A percentile compares a stretch with the other conserved stretches of the same genome.
Conservation (phyloP, 108 stramenopile species). For the Conticribra weissflogii region DNA sequence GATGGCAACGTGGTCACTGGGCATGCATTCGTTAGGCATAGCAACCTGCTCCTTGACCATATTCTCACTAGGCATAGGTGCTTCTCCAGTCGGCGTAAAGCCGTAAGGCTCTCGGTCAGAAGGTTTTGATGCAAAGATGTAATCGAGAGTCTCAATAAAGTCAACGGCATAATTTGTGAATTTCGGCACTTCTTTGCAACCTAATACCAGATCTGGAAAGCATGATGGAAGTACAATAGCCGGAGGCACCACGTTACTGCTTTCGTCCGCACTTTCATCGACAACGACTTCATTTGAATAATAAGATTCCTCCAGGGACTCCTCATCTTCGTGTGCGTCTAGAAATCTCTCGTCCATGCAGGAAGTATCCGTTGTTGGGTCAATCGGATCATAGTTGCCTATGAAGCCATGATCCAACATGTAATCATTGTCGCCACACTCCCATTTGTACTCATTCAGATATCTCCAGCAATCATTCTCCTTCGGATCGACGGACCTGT, state of each 20-base stretch:
- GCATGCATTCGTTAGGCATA: slow-evolving; percentile 67
- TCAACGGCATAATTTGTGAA: slow-evolving; percentile 66
- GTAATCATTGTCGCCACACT: slow-evolving; percentile 41
- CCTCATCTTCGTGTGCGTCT: slow-evolving; percentile 26
- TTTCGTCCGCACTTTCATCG: background rate
- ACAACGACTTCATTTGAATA: slow-evolving; percentile 15
- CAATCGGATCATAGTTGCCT: slow-evolving; percentile 15
- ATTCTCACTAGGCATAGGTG: slow-evolving; percentile 59
- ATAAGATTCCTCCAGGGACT: slow-evolving; percentile 7
- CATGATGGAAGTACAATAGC: slow-evolving; percentile 29
- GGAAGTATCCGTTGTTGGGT: slow-evolving; percentile 5
- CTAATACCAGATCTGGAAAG: slow-evolving; percentile 60
- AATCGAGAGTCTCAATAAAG: slow-evolving; percentile 70
- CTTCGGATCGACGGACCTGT: slow-evolving; percentile 42
- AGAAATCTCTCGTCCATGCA: slow-evolving; percentile 28
- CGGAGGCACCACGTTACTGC: slow-evolving; percentile 36
- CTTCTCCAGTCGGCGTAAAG: slow-evolving; percentile 44
- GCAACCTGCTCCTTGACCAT: slow-evolving; percentile 51
- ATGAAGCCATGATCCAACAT: slow-evolving; percentile 38
- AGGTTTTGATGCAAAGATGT: slow-evolving; percentile 53
- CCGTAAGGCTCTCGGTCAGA: slow-evolving; percentile 36
- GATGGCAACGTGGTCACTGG: slow-evolving; percentile 72
- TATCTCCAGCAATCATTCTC: slow-evolving; percentile 62
- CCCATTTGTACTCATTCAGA: slow-evolving; percentile 63
- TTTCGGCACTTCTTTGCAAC: slow-evolving; percentile 46